phyloP scores from a whole-genome alignment of 257 asterid genomes.

The Scutellaria minor region DNA sequence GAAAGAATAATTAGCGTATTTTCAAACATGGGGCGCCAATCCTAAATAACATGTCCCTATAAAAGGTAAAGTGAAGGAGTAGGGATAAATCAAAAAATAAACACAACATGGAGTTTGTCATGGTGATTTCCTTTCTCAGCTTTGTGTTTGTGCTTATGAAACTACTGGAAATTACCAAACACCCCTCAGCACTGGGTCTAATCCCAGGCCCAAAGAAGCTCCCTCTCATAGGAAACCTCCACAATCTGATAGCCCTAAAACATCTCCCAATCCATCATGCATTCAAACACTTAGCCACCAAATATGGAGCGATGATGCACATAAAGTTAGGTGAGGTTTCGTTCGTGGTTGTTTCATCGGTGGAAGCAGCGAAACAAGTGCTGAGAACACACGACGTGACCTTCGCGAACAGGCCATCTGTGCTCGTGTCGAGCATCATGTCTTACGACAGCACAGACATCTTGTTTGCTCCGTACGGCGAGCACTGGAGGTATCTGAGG shows the following conservation, averaged over 20 bases:
- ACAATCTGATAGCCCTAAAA: not conserved
- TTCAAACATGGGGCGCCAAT: too few relatives aligned
- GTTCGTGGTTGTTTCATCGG: not conserved
- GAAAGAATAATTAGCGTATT: too few relatives aligned
- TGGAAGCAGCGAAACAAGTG: not conserved
- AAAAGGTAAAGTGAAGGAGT: too few relatives aligned
- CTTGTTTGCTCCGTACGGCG: not conserved
- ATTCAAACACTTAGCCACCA: not conserved
- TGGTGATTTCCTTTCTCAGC: not conserved
- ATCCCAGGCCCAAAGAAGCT: conserved; percentile 8
- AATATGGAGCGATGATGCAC: conserved; percentile 6
- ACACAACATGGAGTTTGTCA: not conserved
- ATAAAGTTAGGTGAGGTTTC: not conserved
- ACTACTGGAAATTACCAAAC: not conserved
- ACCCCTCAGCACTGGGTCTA: not conserved
- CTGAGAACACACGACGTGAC: not conserved
- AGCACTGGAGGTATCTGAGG: conserved; percentile 2
- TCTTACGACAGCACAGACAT: not conserved
- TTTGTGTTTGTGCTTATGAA: not conserved
- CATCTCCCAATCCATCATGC: not conserved
- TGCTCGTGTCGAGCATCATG: not conserved
- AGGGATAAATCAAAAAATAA: too few relatives aligned
- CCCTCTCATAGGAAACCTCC: conserved; percentile 13
- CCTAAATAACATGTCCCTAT: too few relatives aligned
- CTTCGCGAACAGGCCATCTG: not conserved